Evolutionary conservation across 306 rosid genomes (phyloP).

Genomic region (Vachellia collinsii): DNA sequence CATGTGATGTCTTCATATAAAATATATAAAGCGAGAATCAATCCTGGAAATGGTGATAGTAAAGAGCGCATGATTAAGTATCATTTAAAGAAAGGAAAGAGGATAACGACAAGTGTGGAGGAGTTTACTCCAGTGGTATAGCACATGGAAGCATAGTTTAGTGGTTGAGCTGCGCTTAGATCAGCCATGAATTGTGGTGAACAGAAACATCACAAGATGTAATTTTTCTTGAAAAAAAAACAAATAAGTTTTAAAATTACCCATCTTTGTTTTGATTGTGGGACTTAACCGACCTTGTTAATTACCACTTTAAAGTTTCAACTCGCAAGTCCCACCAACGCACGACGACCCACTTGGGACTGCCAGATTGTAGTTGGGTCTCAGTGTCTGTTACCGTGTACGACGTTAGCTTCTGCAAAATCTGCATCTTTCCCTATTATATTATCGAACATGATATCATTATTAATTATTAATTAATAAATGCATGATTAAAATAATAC

Average conservation of each 20-base stretch:
- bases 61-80: conserved; percentile 3
- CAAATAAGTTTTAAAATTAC: neutral
- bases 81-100: neutral
- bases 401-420: conserved; percentile 40
- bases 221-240: neutral
- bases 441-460: conserved; percentile 36
- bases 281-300: conserved; percentile 32
- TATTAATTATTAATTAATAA: conserved; percentile 40
- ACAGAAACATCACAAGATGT: conserved; percentile 21
- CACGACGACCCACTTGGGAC: neutral
- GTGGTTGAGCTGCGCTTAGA: conserved; percentile 64
- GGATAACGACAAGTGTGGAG: neutral
- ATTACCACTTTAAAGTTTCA: neutral
- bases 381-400: conserved; percentile 43
- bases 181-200: conserved; percentile 46
- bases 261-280: neutral
- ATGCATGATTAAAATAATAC: conserved; percentile 47
- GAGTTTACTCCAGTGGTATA: neutral
- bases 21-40: conserved; percentile 16
- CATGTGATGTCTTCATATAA: neutral
- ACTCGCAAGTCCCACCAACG: conserved; percentile 14
- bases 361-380: conserved; percentile 6
- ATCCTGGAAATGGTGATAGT: conserved; percentile 36
- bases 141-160: conserved; percentile 40
- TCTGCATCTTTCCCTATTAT: conserved; percentile 28